Percentiles rank a stretch among this genome's conserved stretches.
Evolutionary conservation across 1,284 basidiomycete genomes (phyloP).

Genomic region (Ceratobasidium sp.): DNA sequence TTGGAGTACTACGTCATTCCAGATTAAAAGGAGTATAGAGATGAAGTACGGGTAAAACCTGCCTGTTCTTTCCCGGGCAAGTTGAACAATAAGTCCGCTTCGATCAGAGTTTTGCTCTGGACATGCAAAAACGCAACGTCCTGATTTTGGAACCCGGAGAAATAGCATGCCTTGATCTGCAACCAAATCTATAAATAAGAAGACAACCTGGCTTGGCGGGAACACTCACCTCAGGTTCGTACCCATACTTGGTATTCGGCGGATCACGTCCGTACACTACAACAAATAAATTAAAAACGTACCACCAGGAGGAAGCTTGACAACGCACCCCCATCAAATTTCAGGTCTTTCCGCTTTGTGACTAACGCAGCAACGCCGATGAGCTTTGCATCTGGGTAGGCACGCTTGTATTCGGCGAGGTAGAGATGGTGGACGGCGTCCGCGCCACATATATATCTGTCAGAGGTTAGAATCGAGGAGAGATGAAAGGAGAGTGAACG

Average conservation of each 20-base stretch:
- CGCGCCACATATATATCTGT: conserved; percentile 76
- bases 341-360: conserved; percentile 60
- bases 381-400: conserved; percentile 83
- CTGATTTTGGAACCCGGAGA: conserved; percentile 85
- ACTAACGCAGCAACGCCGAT: conserved; percentile 73
- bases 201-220: background rate
- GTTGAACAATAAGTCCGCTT: conserved; percentile 93
- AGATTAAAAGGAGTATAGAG: too few species aligned
- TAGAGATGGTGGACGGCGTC: conserved; percentile 77
- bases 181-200: background rate
- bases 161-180: conserved; percentile 79
- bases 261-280: conserved; percentile 76
- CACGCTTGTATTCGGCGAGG: conserved; percentile 77
- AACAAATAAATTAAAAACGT: conserved; percentile 11
- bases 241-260: conserved; percentile 77
- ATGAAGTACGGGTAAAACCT: conserved; percentile 46
- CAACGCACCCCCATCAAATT: conserved; percentile 72
- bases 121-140: conserved; percentile 92
- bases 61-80: conserved; percentile 90
- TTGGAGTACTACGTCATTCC: conserved; percentile 65
- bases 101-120: conserved; percentile 81
- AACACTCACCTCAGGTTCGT: conserved; percentile 79
- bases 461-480: background rate
- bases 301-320: background rate
- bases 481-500: too few species aligned